Evolutionary conservation across 1,139 yeast species (phyloP), one percentile per base, ranked within the genome.

Genomic region (Sugiyamaella neomexicana): DNA sequence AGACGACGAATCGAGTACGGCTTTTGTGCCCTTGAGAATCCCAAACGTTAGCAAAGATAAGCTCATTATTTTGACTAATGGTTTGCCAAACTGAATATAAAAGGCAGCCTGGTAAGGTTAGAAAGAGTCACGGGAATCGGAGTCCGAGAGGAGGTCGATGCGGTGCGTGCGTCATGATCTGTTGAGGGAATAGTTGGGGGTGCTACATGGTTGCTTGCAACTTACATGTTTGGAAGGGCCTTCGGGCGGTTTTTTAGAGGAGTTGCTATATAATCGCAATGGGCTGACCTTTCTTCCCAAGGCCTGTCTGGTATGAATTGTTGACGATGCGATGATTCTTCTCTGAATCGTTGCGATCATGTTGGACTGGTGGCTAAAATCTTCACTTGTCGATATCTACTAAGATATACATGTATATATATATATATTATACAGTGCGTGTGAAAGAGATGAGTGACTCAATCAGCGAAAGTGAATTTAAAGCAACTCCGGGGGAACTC

Each of bases 21-120:
- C 27, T 32, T 47, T 47, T n/a, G 40, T 34, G 13, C 51, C 57
- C 42, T 59, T 56, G n/a, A 64, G 54, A 1, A 47, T 48, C 25
- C 56, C 58, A 39, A 61, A 62, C 5, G 67, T 64, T 7, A 46
- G 48, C 9, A 59, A 46, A 5, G 64, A 58, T 16, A 61, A 50
- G 41, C 52, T 57, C 15, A 63, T 50, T 34, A 62, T 58, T 34
- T 53, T 55, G 45, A 58, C 50, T 50, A 62, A 49, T 9, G 67
- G 65, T 46, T 49, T 53, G 47, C 65, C 65, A 46, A 55, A 64
- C 10, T 62, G 58, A 6, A 48, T 50, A 55, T 63, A 63, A 46
- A 64, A 62, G 20, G 55, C 57, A 20, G 54, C 57, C 62, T 59
- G 40, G 32, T 20, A 41, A 32, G 32, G 34, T 41, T 32, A 42